Evolutionary conservation across 2,329 filamentous ascomycete genomes (phyloP).

Genomic region (Aspergillus aculeatus): DNA sequence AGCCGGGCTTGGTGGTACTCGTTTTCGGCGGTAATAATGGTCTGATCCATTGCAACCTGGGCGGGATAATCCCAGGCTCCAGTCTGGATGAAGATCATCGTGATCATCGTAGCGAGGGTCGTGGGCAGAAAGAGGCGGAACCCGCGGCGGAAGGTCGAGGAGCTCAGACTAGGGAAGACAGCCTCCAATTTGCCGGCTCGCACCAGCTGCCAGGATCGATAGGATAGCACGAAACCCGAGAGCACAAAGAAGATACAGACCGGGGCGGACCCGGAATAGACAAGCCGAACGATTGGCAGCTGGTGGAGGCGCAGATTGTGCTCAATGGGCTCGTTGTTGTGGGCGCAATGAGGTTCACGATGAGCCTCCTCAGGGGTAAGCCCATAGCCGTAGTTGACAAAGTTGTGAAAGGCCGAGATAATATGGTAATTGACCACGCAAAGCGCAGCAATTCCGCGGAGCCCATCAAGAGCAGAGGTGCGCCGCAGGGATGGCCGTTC

Average conservation of each 20-base stretch:
- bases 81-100: not conserved
- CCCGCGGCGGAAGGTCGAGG: not conserved
- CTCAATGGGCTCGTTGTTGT: not conserved
- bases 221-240: not conserved
- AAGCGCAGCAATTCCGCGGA: not conserved
- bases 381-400: not conserved
- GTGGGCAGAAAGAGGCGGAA: not conserved
- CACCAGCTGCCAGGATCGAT: not conserved
- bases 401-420: not conserved
- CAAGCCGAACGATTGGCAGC: not conserved
- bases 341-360: not conserved
- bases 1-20: not conserved
- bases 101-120: not conserved
- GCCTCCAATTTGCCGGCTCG: not conserved
- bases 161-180: not conserved
- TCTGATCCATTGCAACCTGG: not conserved
- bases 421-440: not conserved
- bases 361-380: not conserved
- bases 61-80: not conserved
- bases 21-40: not conserved
- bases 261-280: not conserved
- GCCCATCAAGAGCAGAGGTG: not conserved
- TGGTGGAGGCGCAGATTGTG: not conserved
- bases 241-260: not conserved
- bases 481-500: not conserved